Percentiles rank a stretch among this genome's conserved stretches.
phyloP scores from a whole-genome alignment of 139 green algal genomes.

The Chlorella sorokiniana region DNA sequence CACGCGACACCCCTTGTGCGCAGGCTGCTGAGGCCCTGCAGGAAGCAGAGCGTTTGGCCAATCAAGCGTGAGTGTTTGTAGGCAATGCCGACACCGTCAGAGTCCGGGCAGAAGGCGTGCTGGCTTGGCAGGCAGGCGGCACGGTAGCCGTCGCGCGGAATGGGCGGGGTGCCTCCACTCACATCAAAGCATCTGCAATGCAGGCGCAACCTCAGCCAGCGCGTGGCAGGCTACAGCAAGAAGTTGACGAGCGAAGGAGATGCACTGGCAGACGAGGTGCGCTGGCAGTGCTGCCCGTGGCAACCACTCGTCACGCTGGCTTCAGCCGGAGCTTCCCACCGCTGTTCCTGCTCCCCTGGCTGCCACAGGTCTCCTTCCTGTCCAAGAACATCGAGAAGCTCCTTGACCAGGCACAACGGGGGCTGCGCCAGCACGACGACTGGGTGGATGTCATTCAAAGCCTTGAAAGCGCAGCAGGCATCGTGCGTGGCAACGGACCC shows the following conservation, averaged over 20 bases:
- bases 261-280: constrained; percentile 73
- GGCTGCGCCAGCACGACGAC: neutral
- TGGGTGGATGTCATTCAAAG: constrained; percentile 29
- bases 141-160: neutral
- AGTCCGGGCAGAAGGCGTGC: neutral
- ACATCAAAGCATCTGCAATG: no score
- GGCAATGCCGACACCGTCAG: neutral
- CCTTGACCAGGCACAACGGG: neutral
- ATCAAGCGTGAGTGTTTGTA: constrained; percentile 12
- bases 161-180: no score
- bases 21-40: constrained; percentile 2
- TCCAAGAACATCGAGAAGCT: neutral
- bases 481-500: constrained; percentile 64
- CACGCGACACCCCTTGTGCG: no score
- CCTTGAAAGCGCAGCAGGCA: constrained; percentile 48
- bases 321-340: neutral
- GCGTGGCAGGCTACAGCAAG: constrained; percentile 65
- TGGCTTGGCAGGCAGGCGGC: neutral
- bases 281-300: neutral
- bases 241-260: constrained; percentile 67
- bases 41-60: constrained; percentile 12
- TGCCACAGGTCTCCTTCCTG: neutral
- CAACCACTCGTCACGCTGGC: no score
- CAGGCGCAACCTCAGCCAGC: constrained; percentile 68
- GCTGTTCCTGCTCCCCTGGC: neutral